These are phyloP conservation scores for Gossypium stocksii DNA, from an alignment of 345 rosid species.

Conservation along the genomic window DNA sequence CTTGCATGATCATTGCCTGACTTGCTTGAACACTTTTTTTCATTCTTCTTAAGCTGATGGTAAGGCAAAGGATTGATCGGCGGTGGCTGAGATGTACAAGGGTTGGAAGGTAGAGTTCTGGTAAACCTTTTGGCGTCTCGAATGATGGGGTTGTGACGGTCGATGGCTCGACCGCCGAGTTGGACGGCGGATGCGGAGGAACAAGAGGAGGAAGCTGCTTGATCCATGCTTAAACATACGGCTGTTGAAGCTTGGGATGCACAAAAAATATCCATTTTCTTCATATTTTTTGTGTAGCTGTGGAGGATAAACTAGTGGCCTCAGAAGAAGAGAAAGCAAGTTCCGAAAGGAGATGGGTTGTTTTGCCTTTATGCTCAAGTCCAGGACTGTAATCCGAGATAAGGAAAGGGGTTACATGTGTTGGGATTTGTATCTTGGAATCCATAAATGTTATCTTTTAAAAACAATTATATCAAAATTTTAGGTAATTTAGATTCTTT, in stretches of 20 bases:
- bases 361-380: background rate
- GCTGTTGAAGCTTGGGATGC: constrained; percentile 82
- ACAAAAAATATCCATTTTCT: constrained; percentile 58
- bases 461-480: background rate
- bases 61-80: constrained; percentile 44
- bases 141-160: constrained; percentile 86
- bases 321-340: constrained; percentile 17
- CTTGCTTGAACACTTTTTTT: constrained; percentile 25
- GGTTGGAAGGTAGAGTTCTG: constrained; percentile 29
- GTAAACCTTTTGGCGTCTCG: constrained; percentile 59
- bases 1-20: constrained; percentile 18
- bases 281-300: constrained; percentile 25
- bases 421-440: too few species aligned
- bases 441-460: background rate
- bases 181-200: constrained; percentile 27
- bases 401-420: too few species aligned
- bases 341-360: background rate
- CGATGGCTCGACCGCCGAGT: constrained; percentile 60
- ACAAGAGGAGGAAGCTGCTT: constrained; percentile 31
- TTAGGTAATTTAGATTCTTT: background rate
- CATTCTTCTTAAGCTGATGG: constrained; percentile 34
- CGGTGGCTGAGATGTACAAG: constrained; percentile 37
- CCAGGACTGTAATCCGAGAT: background rate
- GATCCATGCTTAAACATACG: constrained; percentile 60
- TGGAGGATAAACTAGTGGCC: constrained; percentile 19